These are phyloP conservation scores for Ophidiomyces ophidiicola DNA, from an alignment of 2,329 filamentous ascomycete genomes.

Conservation along the genomic window DNA sequence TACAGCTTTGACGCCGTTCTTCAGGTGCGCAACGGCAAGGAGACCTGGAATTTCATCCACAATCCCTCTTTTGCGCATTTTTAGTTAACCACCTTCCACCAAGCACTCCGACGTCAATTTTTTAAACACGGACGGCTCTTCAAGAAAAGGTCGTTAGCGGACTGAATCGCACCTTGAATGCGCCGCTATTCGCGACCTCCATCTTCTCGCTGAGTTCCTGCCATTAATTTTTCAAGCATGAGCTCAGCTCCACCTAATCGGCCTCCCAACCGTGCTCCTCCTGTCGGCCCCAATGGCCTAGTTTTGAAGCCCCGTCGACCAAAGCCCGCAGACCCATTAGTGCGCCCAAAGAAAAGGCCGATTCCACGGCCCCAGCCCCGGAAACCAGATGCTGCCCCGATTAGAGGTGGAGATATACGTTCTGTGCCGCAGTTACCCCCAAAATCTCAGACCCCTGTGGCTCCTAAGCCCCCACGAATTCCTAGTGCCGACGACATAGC, in stretches of 20 bases:
- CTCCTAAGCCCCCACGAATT: constrained; percentile 16
- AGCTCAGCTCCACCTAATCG: constrained; percentile 32
- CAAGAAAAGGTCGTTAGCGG: too few species aligned
- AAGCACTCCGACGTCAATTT: too few species aligned
- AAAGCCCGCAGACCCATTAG: constrained; percentile 49
- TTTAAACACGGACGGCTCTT: too few species aligned
- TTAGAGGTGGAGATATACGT: constrained; percentile 20
- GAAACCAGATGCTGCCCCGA: constrained; percentile 2
- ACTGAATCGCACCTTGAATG: too few species aligned
- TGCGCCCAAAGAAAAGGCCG: constrained; percentile 45
- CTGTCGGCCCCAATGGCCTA: constrained; percentile 36
- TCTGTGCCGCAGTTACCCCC: constrained; percentile 14
- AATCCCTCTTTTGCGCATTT: too few species aligned
- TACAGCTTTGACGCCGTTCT: too few species aligned
- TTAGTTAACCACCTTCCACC: too few species aligned
- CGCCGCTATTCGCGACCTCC: background rate
- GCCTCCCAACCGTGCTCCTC: constrained; percentile 36
- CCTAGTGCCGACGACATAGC: constrained; percentile 23
- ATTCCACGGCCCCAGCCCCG: constrained; percentile 18
- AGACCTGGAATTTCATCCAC: too few species aligned
- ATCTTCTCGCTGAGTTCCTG: too few species aligned
- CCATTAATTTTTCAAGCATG: too few species aligned
- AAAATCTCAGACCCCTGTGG: constrained; percentile 15
- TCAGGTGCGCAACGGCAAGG: too few species aligned
- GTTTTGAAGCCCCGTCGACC: constrained; percentile 38